phyloP scores from a whole-genome alignment of 2,329 filamentous ascomycete genomes.

The Cercospora sojina region DNA sequence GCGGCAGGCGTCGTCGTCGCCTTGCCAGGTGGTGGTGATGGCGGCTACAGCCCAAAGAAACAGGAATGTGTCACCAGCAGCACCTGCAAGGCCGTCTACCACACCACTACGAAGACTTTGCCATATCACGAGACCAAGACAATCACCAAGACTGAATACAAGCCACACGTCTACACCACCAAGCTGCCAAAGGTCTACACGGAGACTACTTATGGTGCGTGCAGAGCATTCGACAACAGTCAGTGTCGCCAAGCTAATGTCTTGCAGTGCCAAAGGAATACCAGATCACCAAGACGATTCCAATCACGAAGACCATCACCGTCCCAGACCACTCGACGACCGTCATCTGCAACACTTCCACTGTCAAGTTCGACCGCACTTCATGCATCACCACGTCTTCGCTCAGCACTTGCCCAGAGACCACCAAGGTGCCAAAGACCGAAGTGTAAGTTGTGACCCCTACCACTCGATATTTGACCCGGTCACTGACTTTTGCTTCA shows the following conservation, averaged over 20 bases:
- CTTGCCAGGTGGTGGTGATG: constrained; percentile 16
- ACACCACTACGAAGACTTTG: constrained; percentile 20
- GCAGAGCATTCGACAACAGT: too few species aligned
- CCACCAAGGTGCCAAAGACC: constrained; percentile 13
- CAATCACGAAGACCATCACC: constrained; percentile 19
- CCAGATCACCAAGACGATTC: constrained; percentile 21
- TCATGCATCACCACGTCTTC: constrained; percentile 10
- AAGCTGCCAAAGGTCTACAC: constrained; percentile 14
- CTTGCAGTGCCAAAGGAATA: constrained; percentile 9
- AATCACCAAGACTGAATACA: constrained; percentile 21
- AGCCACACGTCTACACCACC: constrained; percentile 14
- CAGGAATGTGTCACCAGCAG: constrained; percentile 21
- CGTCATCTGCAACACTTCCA: constrained; percentile 22
- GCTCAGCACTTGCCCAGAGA: constrained; percentile 16
- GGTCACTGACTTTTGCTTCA: background rate
- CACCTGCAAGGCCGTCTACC: constrained; percentile 20
- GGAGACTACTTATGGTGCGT: constrained; percentile 13
- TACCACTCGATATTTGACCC: background rate
- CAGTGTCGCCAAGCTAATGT: background rate
- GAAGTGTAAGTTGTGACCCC: constrained; percentile 6
- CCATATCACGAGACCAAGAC: constrained; percentile 22
- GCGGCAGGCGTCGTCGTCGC: constrained; percentile 20
- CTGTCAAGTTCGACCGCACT: constrained; percentile 18
- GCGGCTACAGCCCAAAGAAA: constrained; percentile 4
- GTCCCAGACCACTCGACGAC: constrained; percentile 18